Base-by-base conservation (phyloP, 768 basidiomycete genomes). In the Lactarius tabidus region DNA sequence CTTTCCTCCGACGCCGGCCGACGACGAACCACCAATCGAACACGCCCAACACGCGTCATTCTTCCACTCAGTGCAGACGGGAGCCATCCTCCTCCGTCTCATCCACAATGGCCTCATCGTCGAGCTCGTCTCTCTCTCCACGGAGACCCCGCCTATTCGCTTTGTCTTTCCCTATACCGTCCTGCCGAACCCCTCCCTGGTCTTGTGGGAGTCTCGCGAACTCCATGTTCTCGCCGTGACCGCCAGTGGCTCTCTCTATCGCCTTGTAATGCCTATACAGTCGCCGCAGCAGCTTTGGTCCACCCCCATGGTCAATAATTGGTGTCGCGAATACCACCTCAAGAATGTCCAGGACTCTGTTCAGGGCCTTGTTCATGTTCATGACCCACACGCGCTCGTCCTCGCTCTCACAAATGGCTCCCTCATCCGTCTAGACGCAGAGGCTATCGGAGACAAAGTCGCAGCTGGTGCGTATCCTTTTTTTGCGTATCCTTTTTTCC, bases 191-290 rank as follows among this genome's bases (percentile, higher is more conserved):
- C 91, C 93, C 3, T 82, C 86, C 26, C 72, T 93, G 58, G 83
- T 89, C 70, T 72, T 86, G 20, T 79, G 75, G 59, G 71, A 75
- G 6, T 70, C 75, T 17, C 71, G 75, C 38, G 82, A 86, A 69
- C 74, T 95, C 12, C 89, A 92, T 71, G 74, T 95, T n/a, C 72
- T 93, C 33, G 85, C 83, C 0, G 81, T 89, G 29, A 89, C 91
- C 0, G 74, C 78, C 56, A 77, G 80, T 14, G 90, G 89, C 2
- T 90, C 90, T 10, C 78, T 95, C 18, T 91, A 87, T 74, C 85
- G 89, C 51, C 68, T 94, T 31, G 80, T 87, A 1, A 76, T 95
- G 57, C 87, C 91, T 8, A 70, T 87, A 20, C 85, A 33, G 62
- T 70, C 28, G 60, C 72, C 41, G 56, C 69, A 41, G 38, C 66